A percentile compares a stretch with the other conserved stretches of the same genome.
These are phyloP conservation scores for Cercospora beticola DNA, from an alignment of 2,329 filamentous ascomycete genomes.

Conservation along the genomic window DNA sequence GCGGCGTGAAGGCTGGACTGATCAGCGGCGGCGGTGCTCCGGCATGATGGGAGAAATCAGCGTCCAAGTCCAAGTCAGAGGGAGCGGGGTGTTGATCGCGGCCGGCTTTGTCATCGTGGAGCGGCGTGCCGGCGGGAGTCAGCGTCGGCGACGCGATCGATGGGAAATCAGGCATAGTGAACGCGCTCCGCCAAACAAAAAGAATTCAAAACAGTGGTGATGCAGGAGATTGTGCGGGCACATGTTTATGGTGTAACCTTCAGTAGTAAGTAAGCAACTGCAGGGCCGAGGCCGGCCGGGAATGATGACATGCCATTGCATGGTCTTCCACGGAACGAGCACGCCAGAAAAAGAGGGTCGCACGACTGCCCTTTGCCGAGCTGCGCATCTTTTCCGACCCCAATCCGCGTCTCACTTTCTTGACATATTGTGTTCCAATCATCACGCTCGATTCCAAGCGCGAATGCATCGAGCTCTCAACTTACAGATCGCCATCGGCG, in stretches of 20 bases:
- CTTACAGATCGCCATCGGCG: not conserved
- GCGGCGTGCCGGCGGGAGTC: conserved; percentile 54
- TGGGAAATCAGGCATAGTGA: conserved; percentile 55
- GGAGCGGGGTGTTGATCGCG: conserved; percentile 23
- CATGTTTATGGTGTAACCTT: not conserved
- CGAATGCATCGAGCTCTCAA: not conserved
- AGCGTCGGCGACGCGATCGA: conserved; percentile 45
- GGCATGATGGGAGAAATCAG: conserved; percentile 28
- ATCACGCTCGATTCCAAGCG: not conserved
- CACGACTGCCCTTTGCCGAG: conserved; percentile 5
- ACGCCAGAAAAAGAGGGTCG: conserved; percentile 4
- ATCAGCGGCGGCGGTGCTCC: conserved; percentile 43
- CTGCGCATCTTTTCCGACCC: not conserved
- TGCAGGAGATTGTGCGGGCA: not conserved
- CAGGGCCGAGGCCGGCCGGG: conserved; percentile 3
- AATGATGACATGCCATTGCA: not conserved
- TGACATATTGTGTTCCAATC: not conserved
- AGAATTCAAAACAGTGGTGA: not conserved
- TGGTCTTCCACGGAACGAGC: conserved; percentile 3
- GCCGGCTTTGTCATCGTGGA: conserved; percentile 42
- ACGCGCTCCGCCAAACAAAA: not conserved
- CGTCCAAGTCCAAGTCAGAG: conserved; percentile 42
- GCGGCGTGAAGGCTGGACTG: conserved; percentile 48
- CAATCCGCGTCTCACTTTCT: not conserved
- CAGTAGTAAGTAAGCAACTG: not conserved